Percentiles rank a stretch among this genome's conserved stretches.
These are phyloP conservation scores for Thinopyrum elongatum DNA, from an alignment of 176 grass and related monocot genomes.

Conservation along the genomic window DNA sequence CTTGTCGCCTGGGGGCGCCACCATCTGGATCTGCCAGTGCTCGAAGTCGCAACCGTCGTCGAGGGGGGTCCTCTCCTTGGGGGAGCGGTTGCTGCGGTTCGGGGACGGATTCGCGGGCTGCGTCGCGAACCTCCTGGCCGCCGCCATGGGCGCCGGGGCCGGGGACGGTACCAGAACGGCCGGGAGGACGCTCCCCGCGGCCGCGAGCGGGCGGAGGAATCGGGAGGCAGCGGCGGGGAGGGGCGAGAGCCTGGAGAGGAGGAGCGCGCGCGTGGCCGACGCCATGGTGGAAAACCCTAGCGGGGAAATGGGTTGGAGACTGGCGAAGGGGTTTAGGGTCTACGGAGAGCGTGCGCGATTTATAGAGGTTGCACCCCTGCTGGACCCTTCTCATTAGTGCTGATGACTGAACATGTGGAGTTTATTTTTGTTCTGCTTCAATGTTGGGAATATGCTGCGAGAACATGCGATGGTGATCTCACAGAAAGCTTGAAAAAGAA, in stretches of 20 bases:
- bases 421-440: background rate
- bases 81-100: conserved; percentile 68
- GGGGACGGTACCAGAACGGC: background rate
- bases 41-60: conserved; percentile 78
- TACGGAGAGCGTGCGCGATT: background rate
- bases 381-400: no score
- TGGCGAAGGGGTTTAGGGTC: background rate
- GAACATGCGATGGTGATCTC: background rate
- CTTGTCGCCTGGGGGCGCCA: conserved; percentile 46
- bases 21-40: conserved; percentile 85
- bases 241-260: background rate
- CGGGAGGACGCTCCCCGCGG: background rate
- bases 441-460: background rate
- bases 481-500: background rate
- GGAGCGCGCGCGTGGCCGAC: background rate
- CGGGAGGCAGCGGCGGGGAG: background rate
- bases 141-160: background rate
- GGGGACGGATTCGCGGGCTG: conserved; percentile 55
- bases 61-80: conserved; percentile 74
- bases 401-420: no score
- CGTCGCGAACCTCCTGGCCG: conserved; percentile 39
- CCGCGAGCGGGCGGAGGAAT: conserved; percentile 19
- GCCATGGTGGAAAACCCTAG: conserved; percentile 15
- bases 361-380: background rate
- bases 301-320: background rate